Conservation (phyloP, 108 stramenopile genomes). For the Schizochytrium sp. region DNA sequence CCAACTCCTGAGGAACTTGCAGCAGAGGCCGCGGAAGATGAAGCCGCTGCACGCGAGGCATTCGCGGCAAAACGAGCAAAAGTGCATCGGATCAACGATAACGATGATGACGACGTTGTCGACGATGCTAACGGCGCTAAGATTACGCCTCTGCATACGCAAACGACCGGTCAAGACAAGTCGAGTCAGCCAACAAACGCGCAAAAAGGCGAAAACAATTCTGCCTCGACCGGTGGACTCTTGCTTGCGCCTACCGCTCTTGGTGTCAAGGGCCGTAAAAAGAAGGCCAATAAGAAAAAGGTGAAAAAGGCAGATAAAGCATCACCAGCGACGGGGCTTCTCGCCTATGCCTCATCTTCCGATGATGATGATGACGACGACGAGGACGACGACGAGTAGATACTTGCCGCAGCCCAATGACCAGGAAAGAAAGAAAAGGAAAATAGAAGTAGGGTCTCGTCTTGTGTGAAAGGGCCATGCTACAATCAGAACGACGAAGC, state of each 20-base stretch:
- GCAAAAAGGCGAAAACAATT: neutral
- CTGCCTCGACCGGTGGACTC: too few species aligned
- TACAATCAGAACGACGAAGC: too few species aligned
- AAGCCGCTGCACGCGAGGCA: neutral
- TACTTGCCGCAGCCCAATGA: too few species aligned
- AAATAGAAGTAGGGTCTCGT: too few species aligned
- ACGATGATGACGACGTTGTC: neutral
- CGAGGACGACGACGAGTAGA: neutral
- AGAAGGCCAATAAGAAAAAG: neutral
- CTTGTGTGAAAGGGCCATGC: too few species aligned
- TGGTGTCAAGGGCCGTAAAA: neutral
- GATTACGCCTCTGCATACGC: neutral
- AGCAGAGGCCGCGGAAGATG: neutral
- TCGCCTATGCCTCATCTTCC: neutral
- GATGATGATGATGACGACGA: neutral
- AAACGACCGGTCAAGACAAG: neutral
- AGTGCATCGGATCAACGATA: neutral
- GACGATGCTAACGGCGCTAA: too few species aligned
- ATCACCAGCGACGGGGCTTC: neutral
- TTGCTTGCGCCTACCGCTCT: neutral
- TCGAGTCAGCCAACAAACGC: neutral
- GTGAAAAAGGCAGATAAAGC: neutral
- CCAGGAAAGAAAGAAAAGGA: too few species aligned
- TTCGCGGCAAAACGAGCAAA: neutral
- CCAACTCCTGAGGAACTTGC: neutral